Evolutionary conservation across 2,329 filamentous ascomycete species (phyloP).

Genomic region (Fusarium neocosmosporiellum): DNA sequence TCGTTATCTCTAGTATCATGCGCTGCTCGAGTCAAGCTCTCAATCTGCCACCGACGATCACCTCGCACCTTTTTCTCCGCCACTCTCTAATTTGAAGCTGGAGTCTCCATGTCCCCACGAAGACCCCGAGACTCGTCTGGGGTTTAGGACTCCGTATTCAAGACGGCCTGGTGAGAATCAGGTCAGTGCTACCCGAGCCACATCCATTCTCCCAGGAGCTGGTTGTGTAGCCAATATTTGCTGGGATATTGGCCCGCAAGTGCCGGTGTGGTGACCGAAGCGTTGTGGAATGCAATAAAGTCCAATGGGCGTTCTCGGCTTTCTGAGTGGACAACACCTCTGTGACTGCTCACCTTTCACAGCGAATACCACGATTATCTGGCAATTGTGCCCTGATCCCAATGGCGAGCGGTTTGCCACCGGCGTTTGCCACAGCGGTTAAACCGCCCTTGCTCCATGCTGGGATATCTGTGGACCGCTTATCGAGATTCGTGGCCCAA

Average conservation of each 20-base stretch:
- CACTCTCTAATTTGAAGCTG: constrained; percentile 21
- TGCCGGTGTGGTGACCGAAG: constrained; percentile 26
- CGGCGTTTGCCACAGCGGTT: constrained; percentile 20
- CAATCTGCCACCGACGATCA: constrained; percentile 28
- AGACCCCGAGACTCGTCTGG: constrained; percentile 5
- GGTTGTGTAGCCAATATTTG: constrained; percentile 24
- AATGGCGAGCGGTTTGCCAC: constrained; percentile 17
- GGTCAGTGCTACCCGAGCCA: constrained; percentile 13
- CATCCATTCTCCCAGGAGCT: constrained; percentile 3
- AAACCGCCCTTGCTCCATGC: constrained; percentile 17
- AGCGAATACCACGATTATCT: background rate
- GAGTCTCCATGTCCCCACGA: constrained; percentile 16
- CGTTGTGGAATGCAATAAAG: constrained; percentile 8
- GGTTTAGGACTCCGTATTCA: constrained; percentile 2
- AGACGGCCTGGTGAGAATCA: constrained; percentile 3
- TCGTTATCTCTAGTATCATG: constrained; percentile 23
- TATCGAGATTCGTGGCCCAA: constrained; percentile 28
- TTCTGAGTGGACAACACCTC: background rate
- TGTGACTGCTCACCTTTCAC: constrained; percentile 21
- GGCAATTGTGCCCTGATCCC: constrained; percentile 20
- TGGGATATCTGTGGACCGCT: constrained; percentile 26
- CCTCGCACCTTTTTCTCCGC: constrained; percentile 8
- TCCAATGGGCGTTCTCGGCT: background rate
- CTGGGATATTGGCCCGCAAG: constrained; percentile 17
- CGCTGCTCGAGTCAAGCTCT: constrained; percentile 31